phyloP scores from a whole-genome alignment of 2,329 filamentous ascomycete genomes.

The Colletotrichum plurivorum region DNA sequence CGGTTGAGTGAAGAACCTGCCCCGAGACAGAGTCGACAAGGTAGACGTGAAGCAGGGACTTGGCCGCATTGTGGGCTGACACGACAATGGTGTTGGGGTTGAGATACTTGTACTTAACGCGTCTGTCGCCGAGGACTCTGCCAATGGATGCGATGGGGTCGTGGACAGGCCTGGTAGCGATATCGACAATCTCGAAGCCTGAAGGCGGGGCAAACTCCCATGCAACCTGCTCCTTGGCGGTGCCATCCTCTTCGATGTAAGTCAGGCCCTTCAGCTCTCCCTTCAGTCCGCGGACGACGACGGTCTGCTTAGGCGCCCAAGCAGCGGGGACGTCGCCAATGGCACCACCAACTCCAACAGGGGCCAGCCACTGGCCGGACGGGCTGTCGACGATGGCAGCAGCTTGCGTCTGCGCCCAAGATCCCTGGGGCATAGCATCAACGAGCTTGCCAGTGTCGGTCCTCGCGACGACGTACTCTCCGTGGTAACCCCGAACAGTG shows the following conservation, averaged over 20 bases:
- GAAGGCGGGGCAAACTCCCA: conserved; percentile 82
- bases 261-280: conserved; percentile 69
- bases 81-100: conserved; percentile 89
- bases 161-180: conserved; percentile 78
- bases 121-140: conserved; percentile 89
- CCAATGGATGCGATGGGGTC: conserved; percentile 96
- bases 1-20: conserved; percentile 79
- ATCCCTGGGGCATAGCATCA: conserved; percentile 57
- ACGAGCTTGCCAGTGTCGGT: conserved; percentile 66
- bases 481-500: conserved; percentile 71
- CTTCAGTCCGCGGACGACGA: conserved; percentile 66
- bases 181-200: conserved; percentile 76
- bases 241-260: conserved; percentile 60
- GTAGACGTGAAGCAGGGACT: conserved; percentile 77
- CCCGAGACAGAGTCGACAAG: conserved; percentile 91
- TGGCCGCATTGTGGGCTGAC: conserved; percentile 73
- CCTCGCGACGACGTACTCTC: conserved; percentile 72
- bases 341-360: conserved; percentile 65
- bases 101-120: conserved; percentile 97
- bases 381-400: conserved; percentile 67
- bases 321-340: conserved; percentile 61
- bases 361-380: conserved; percentile 67
- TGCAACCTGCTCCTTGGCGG: conserved; percentile 61
- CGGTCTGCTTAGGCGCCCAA: conserved; percentile 64
- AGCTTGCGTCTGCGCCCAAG: conserved; percentile 54